phyloP scores from a whole-genome alignment of 495 filamentous ascomycete species.

The Alectoria sarmentosa region DNA sequence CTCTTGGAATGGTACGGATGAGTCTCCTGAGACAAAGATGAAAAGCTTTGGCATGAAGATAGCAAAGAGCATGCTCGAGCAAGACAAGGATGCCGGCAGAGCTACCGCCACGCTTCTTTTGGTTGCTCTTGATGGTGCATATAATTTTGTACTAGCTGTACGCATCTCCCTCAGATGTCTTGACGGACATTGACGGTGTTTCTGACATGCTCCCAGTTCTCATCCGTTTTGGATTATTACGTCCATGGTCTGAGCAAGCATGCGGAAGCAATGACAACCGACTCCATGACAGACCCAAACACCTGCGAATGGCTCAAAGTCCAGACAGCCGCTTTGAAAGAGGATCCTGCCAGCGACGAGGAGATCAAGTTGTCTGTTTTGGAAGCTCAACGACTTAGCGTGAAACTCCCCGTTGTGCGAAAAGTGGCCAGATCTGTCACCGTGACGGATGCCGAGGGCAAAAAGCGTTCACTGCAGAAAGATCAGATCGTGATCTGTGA shows the following conservation, averaged over 20 bases:
- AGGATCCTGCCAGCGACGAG: constrained; percentile 4
- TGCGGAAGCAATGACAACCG: constrained; percentile 15
- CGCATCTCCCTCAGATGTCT: background rate
- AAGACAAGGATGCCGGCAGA: constrained; percentile 19
- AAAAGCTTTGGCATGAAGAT: constrained; percentile 18
- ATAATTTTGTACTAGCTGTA: constrained; percentile 23
- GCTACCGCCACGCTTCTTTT: constrained; percentile 24
- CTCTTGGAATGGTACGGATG: background rate
- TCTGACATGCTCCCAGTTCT: constrained; percentile 33
- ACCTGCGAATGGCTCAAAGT: constrained; percentile 17
- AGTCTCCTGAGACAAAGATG: constrained; percentile 10
- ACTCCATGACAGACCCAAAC: constrained; percentile 25
- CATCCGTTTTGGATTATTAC: constrained; percentile 38
- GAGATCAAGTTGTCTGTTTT: constrained; percentile 17
- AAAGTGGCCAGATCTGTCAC: constrained; percentile 7
- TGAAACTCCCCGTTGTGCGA: constrained; percentile 16
- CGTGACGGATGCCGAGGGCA: background rate
- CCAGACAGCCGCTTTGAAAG: constrained; percentile 8
- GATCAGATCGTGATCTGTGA: constrained; percentile 16
- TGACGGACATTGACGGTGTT: background rate
- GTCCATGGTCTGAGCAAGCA: constrained; percentile 29
- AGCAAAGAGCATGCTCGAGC: constrained; percentile 18
- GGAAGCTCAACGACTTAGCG: constrained; percentile 22
- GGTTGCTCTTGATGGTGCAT: constrained; percentile 22
- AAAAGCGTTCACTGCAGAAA: background rate